Evolutionary conservation across 208 protist species (phyloP), one percentile per base, ranked within the genome.

Genomic region (Naegleria lovaniensis): DNA sequence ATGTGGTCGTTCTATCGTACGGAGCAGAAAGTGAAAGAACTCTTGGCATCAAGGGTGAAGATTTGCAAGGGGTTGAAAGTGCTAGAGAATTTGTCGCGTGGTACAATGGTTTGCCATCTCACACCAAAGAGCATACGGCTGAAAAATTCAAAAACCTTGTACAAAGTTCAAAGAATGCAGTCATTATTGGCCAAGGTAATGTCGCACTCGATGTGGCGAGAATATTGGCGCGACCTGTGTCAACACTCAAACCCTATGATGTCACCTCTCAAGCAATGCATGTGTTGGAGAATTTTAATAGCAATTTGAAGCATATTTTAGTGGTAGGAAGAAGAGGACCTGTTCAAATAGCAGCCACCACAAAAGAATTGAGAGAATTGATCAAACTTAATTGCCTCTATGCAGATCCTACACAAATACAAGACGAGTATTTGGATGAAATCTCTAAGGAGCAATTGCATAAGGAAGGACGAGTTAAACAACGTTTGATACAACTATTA

Each of bases 41-140:
- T 55, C 93, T 99, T 6, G 79, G 92, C 40, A 94, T 98, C 51
- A 94, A 94, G 5, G 97, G 97, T 52, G 95, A 97, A 86, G 33
- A 41, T 38, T 79, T 93, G 41, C 93, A 90, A 13, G 95, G 95
- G 38, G 96, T 98, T n/a, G 33, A 96, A 15, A 83, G 92, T 22
- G 97, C 98, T 0, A 92, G 95, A 36, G 94, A 94, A 48, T 98
- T 99, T 93, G 97, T 99, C 29, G 93, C 93, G 38, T 99, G 98
- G 95, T 99, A 99, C 95, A 99, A 99, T 94, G 98, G 97, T 11
- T 93, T 97, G 67, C 98, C 98, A 4, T 96, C 85, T 95, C 95
- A 16, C 93, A 95, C 85, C 94, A 94, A 59, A 93, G 94, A 9
- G 92, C 93, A 39, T 93, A 93, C 5, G 22, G 79, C 6, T 92